Percentiles rank a stretch among this genome's conserved stretches.
Conservation (phyloP, 768 basidiomycete genomes). For the Dioszegia hungarica region DNA sequence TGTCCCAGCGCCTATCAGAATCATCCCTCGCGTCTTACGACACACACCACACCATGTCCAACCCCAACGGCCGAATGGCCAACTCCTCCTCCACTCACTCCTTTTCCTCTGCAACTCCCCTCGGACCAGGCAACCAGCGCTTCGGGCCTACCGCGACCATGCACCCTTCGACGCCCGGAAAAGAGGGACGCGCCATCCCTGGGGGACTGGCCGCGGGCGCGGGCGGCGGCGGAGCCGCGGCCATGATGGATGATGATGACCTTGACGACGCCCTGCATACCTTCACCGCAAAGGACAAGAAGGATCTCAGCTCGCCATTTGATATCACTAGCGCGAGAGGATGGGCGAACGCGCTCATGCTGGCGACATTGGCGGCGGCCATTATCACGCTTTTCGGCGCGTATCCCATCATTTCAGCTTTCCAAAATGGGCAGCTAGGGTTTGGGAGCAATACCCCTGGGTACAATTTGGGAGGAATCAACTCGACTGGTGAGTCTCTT, state of each 20-base stretch:
- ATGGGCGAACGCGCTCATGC: slow-evolving; percentile 65
- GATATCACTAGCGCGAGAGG: slow-evolving; percentile 67
- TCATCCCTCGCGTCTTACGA: slow-evolving; percentile 28
- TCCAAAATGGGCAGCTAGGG: slow-evolving; percentile 13
- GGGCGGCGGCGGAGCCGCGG: not conserved
- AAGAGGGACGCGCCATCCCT: not conserved
- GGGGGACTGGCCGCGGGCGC: not conserved
- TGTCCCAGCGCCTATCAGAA: slow-evolving; percentile 34
- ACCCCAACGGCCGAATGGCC: not conserved
- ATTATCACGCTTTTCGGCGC: slow-evolving; percentile 45
- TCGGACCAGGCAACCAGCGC: slow-evolving; percentile 5
- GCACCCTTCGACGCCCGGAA: not conserved
- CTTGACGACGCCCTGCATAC: slow-evolving; percentile 47
- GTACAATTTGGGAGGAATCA: slow-evolving; percentile 73
- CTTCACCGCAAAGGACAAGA: slow-evolving; percentile 42
- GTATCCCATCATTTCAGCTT: slow-evolving; percentile 39
- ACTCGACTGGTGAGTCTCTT: slow-evolving; percentile 49
- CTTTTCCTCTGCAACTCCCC: slow-evolving; percentile 10
- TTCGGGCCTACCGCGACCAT: slow-evolving; percentile 8
- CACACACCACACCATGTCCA: not conserved
- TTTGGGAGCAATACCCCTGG: slow-evolving; percentile 31
- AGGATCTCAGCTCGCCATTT: slow-evolving; percentile 57
- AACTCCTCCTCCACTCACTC: slow-evolving; percentile 14
- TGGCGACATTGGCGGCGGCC: slow-evolving; percentile 56
- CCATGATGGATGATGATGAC: slow-evolving; percentile 37